Base-by-base conservation (phyloP, 2,329 filamentous ascomycete genomes). In the Lasiodiplodia theobromae region DNA sequence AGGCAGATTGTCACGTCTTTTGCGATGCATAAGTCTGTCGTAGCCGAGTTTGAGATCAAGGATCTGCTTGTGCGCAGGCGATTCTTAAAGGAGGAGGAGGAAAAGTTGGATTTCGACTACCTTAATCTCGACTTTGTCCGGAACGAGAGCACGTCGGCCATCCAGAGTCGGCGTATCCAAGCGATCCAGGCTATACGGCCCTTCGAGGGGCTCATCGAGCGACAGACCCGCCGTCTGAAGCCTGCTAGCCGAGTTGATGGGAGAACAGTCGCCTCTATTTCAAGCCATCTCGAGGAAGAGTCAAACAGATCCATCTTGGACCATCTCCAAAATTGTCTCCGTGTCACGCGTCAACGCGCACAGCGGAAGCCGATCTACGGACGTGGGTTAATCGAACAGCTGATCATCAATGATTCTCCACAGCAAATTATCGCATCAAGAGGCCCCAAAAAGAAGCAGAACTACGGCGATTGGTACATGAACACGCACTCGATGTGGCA, bases 1-100 rank as follows among this genome's bases (percentile, higher is more conserved):
- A 89, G 96, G 18, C 94, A 94, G 0, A 98, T 99, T 74, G 96
- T 97, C 81, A 99, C 95, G 0, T 98, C 96, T 1, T 97, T 97
- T 78, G 93, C 94, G 3, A 97, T 98, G 91, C 86, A 88, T 31
- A 91, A 86, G 71, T 96, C 94, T 2, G 89, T 93, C 2, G 84
- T 90, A 10, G 88, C 91, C 2, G 88, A 91, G 44, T 98, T 91
- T 74, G 89, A 91, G 73, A 84, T 88, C 65, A 92, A 91, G 38
- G 92, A 96, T 71, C 82, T 88, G 2, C 83, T 92, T 31, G 82
- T 98, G 53, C 87, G 91, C 23, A 86, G 85, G 63, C 87, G 87
- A 18, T 79, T 96, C 7, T 81, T 93, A n/a, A 83, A 86, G 23
- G 81, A 87, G 44, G 86, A 87, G 0, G 90, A 92, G 80, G 86